Base-by-base conservation (phyloP, 345 rosid genomes). In the Eutrema japonicum region DNA sequence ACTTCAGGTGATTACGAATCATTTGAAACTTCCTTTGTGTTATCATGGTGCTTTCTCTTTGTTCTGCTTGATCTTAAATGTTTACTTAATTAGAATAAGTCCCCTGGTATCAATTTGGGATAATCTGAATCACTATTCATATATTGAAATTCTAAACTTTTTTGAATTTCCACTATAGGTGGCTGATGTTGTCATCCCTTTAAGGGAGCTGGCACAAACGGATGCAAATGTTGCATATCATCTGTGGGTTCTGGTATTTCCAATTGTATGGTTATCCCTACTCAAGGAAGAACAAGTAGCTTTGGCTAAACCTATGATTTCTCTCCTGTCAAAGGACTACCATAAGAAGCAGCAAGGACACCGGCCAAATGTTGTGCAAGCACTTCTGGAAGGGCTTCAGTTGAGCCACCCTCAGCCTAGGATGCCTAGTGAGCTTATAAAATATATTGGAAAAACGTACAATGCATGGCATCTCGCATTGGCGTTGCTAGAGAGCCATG, bases 281-380 rank as follows among this genome's bases (percentile, higher is more conserved):
- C 92, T 64, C 54, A 95, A 90, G 75, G 99, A 92, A 22, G 98
- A 95, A 47, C 97, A 95, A 78, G 84, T 90, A 38, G 71, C 87
- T 7, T 85, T 95, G 49, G 98, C 96, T 63, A 95, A 95, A 76
- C 98, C 98, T 14, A 85, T 95, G 92, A 90, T 90, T 70, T 51
- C 86, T 70, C 89, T 95, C 48, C 82, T 90, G 29, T 92, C 96
- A 14, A 90, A 89, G 77, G 98, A 86, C 85, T 95, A 92, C 83
- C 99, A 92, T 80, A 95, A 92, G 88, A 95, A 87, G 83, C 99
- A 95, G 83, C 96, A 92, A 82, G 85, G 83, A 46, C 87, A 82
- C 82, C 84, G 98, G 68, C 99, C 99, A 79, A 95, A 95, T 80
- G 98, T 95, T 76, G 98, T 92, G 77, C 99, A 95, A 86, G 99